These are phyloP conservation scores for Penicillium dipodomyicola DNA, from an alignment of 495 filamentous ascomycete genomes.

Conservation along the genomic window DNA sequence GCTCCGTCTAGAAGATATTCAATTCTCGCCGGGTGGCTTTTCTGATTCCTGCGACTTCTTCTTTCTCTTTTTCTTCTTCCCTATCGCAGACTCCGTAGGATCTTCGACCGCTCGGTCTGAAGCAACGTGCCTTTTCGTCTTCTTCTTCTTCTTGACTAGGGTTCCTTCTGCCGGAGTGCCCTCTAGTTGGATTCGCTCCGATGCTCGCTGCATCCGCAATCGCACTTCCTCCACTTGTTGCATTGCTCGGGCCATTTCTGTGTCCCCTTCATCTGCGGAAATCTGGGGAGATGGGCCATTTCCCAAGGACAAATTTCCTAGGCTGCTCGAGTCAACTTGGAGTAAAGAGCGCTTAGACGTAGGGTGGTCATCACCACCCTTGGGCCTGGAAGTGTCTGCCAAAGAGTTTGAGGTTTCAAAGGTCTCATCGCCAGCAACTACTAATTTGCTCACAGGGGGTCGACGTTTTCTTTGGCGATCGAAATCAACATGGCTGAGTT, in stretches of 20 bases:
- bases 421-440: conserved; percentile 63
- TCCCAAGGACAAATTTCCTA: conserved; percentile 63
- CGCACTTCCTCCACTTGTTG: conserved; percentile 80
- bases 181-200: conserved; percentile 73
- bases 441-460: conserved; percentile 46
- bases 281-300: conserved; percentile 16
- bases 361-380: conserved; percentile 29
- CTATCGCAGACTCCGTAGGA: background rate
- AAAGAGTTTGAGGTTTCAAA: conserved; percentile 35
- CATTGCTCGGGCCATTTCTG: conserved; percentile 80
- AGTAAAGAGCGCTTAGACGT: conserved; percentile 58
- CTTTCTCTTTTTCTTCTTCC: conserved; percentile 18
- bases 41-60: conserved; percentile 17
- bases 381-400: conserved; percentile 18
- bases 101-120: background rate
- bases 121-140: conserved; percentile 32
- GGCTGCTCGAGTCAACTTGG: conserved; percentile 79
- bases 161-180: conserved; percentile 69
- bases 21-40: conserved; percentile 1
- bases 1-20: background rate
- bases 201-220: conserved; percentile 86
- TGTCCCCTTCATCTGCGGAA: conserved; percentile 55
- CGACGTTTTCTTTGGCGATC: conserved; percentile 23
- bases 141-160: conserved; percentile 76
- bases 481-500: conserved; percentile 8